A percentile compares a stretch with the other conserved stretches of the same genome.
phyloP scores from a whole-genome alignment of 2,329 filamentous ascomycete genomes.

The Triangularia setosa region DNA sequence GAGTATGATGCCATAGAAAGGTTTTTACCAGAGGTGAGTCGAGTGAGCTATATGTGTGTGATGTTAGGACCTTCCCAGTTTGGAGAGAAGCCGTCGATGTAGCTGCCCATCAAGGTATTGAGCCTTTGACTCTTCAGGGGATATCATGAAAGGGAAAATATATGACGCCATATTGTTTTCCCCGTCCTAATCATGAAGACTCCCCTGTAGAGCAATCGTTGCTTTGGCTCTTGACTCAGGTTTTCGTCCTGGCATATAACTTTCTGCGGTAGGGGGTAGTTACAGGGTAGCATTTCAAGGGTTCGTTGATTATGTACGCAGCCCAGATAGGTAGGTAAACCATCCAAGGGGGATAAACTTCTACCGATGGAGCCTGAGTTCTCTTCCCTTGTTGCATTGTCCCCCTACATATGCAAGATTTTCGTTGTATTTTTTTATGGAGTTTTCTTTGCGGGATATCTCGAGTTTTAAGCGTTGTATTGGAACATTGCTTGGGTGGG shows the following conservation, averaged over 20 bases:
- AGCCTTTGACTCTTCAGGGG: too few species aligned
- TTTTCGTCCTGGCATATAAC: not conserved
- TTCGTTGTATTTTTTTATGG: not conserved
- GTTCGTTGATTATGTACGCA: not conserved
- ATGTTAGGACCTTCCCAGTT: too few species aligned
- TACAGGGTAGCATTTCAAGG: not conserved
- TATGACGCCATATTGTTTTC: not conserved
- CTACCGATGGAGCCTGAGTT: not conserved
- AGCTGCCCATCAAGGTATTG: too few species aligned
- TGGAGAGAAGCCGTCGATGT: too few species aligned
- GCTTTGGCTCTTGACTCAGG: not conserved
- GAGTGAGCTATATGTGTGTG: too few species aligned
- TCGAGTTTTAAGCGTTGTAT: not conserved
- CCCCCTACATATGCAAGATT: not conserved
- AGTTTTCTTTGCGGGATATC: not conserved
- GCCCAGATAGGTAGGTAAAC: not conserved
- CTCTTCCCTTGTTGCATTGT: not conserved
- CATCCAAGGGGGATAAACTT: not conserved
- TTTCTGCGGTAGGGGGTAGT: not conserved
- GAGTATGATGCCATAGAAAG: too few species aligned
- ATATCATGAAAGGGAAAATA: too few species aligned
- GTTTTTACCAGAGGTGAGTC: too few species aligned
- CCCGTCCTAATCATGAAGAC: not conserved
- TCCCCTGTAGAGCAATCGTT: too few species aligned
- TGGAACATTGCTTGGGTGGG: not conserved